These are phyloP conservation scores for Myriangium duriaei DNA, from an alignment of 2,329 filamentous ascomycete genomes.

Conservation along the genomic window DNA sequence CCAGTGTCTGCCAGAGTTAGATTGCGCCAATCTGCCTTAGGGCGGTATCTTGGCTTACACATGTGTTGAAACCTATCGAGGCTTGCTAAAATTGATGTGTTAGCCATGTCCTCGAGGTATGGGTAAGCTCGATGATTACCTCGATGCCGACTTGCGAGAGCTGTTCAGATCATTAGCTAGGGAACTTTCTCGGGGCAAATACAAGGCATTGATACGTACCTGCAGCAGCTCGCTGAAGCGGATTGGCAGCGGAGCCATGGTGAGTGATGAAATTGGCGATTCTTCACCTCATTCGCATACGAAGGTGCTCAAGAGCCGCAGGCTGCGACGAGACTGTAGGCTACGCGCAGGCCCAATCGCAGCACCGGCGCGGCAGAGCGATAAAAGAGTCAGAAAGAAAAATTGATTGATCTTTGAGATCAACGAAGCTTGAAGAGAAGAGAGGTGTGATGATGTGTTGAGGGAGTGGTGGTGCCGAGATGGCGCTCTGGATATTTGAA, in stretches of 20 bases:
- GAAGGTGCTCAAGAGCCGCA: slow-evolving; percentile 5
- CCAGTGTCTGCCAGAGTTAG: slow-evolving; percentile 59
- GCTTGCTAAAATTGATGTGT: slow-evolving; percentile 35
- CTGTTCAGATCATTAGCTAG: no score
- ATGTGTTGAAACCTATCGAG: slow-evolving; percentile 78
- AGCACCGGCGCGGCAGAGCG: neutral
- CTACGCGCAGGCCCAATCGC: neutral
- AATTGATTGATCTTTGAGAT: no score
- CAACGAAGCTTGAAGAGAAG: no score
- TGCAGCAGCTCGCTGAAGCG: slow-evolving; percentile 87
- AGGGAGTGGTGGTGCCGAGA: no score
- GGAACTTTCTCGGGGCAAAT: no score
- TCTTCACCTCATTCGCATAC: slow-evolving; percentile 13
- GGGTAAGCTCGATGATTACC: slow-evolving; percentile 23
- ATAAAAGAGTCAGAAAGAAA: neutral
- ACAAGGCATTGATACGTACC: slow-evolving; percentile 33
- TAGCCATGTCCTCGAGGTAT: no score
- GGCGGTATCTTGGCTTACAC: slow-evolving; percentile 44
- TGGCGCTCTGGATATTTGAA: no score
- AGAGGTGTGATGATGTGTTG: no score
- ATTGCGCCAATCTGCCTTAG: slow-evolving; percentile 13
- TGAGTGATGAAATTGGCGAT: slow-evolving; percentile 14
- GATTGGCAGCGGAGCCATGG: slow-evolving; percentile 66
- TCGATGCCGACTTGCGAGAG: slow-evolving; percentile 37
- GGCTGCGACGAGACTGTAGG: neutral